Conservation (phyloP, 2,329 filamentous ascomycete species). For the Scortechinia acanthostroma region DNA sequence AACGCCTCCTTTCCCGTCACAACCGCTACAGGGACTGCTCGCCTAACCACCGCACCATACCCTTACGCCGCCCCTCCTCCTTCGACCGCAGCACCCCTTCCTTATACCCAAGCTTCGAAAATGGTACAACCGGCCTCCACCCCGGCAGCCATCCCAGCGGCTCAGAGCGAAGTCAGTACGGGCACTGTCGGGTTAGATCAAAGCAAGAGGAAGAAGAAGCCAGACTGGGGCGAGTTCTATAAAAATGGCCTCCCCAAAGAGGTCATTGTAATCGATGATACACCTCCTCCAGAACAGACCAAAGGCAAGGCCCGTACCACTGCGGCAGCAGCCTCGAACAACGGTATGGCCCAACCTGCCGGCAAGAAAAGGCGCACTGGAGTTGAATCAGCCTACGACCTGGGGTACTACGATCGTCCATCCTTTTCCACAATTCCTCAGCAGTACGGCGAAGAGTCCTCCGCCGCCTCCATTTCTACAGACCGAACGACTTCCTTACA, state of each 20-base stretch:
- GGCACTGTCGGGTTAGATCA: no score
- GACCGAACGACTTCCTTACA: conserved; percentile 51
- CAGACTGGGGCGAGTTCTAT: conserved; percentile 76
- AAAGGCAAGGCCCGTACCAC: conserved; percentile 3
- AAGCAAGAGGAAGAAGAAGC: conserved; percentile 51
- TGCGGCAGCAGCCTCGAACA: conserved; percentile 23
- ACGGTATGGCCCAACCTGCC: conserved; percentile 17
- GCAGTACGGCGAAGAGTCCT: conserved; percentile 66
- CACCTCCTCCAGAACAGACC: conserved; percentile 45
- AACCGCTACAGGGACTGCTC: not conserved
- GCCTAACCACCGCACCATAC: not conserved
- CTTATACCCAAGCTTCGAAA: not conserved
- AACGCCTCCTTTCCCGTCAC: not conserved
- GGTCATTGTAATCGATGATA: conserved; percentile 74
- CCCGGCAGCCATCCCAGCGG: not conserved
- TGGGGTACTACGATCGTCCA: conserved; percentile 63
- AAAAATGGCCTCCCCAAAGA: conserved; percentile 78
- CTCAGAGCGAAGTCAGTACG: not conserved
- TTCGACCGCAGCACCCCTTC: not conserved
- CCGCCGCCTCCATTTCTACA: conserved; percentile 41
- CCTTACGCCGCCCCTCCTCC: not conserved
- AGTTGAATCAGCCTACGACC: conserved; percentile 55
- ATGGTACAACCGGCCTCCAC: not conserved
- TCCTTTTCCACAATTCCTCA: conserved; percentile 66
- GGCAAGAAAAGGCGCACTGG: conserved; percentile 71